Evolutionary conservation across 2,329 filamentous ascomycete species (phyloP).

Genomic region (Fusarium irregulare): DNA sequence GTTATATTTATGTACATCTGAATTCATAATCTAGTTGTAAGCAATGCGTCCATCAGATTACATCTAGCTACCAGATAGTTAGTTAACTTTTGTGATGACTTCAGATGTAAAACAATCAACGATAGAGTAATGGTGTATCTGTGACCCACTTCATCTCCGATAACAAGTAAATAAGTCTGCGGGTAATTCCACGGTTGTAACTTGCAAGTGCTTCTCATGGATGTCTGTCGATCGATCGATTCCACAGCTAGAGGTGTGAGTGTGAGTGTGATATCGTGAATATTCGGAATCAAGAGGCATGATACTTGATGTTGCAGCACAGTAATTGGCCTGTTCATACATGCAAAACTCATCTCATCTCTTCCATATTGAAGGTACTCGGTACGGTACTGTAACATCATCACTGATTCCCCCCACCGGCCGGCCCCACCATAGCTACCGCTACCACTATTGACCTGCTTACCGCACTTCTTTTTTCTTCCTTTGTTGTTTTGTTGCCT

Average conservation of each 20-base stretch:
- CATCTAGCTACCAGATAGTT: neutral
- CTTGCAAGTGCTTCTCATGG: neutral
- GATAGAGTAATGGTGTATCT: neutral
- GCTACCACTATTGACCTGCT: neutral
- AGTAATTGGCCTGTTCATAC: neutral
- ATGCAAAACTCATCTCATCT: neutral
- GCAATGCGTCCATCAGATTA: neutral
- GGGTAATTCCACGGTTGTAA: neutral
- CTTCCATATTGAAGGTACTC: neutral
- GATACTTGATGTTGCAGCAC: neutral
- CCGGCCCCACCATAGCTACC: constrained; percentile 22
- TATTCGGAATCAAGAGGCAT: neutral
- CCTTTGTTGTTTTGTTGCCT: neutral
- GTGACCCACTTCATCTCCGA: constrained; percentile 6
- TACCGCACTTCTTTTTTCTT: constrained; percentile 20
- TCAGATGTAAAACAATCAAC: neutral
- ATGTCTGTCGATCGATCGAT: constrained; percentile 33
- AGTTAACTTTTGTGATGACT: neutral
- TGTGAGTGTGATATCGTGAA: neutral
- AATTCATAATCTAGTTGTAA: constrained; percentile 4
- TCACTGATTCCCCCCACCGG: constrained; percentile 22
- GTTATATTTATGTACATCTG: neutral
- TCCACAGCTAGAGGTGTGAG: neutral
- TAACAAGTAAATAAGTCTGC: neutral
- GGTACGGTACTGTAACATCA: neutral